Evolutionary conservation across 2,329 filamentous ascomycete species (phyloP), one percentile per base, ranked within the genome.

Genomic region (Apiospora arundinis): DNA sequence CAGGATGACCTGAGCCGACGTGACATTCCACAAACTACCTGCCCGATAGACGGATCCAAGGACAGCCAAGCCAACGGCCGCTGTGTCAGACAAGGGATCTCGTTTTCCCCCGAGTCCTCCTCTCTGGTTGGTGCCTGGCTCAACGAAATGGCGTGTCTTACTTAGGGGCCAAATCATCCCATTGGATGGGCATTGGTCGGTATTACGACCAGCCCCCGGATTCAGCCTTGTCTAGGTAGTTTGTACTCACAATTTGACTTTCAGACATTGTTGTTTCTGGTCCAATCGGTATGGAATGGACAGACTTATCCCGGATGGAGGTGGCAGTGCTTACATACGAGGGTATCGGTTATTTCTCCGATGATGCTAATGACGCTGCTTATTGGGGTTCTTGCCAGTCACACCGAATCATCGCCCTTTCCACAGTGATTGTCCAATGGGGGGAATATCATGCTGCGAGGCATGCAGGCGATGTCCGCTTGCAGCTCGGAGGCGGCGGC

Each of bases 271-370:
- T 60, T 8, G 56, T 40, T 9, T 63, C 18, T 40, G 9, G 21
- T 23, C 56, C 32, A 63, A 63, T 63, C 32, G 32, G 56, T 63
- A 63, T n/a, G 56, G 18, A 9, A 40, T n/a, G 56, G 40, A 32
- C 4, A 9, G 4, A n/a, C 5, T n/a, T 9, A 18, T 63, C 12
- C 14, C 37, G 32, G 56, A 6, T 18, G 56, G 56, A 63, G 56
- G 32, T 40, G 56, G 56, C 56, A 63, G 56, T 63, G 56, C 21
- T 63, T 32, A 40, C 9, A 63, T 40, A 63, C 32, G 32, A 63
- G 32, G 8, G 4, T 37, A 8, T 7, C n/a, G 3, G 12, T 18
- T 63, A 63, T 40, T 40, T 23, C 56, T 63, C 56, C 21, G 56
- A 40, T 40, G 56, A 63, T 32, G 21, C 21, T 49, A 8, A 23